Evolutionary conservation across 257 asterid species (phyloP), one percentile per base, ranked within the genome.

Genomic region (Solanum paucissectum): DNA sequence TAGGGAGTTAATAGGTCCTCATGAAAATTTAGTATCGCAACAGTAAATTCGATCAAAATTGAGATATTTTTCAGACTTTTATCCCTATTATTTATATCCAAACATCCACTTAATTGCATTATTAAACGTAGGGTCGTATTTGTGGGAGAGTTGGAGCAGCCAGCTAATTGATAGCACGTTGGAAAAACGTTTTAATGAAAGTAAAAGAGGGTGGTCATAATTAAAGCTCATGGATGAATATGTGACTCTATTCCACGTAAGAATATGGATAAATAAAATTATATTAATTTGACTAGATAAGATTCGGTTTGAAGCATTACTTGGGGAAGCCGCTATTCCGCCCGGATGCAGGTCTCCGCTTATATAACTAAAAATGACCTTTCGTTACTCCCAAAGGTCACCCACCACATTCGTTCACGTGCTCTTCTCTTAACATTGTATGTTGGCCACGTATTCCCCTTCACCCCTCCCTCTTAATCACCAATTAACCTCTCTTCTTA

Each of bases 311-410:
- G 62, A 55, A 55, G 64, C 21, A 21, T 8, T 66, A 69, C 66
- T 16, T 81, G 85, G 33, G 64, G 76, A 46, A 83, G 88, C 16
- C 68, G 92, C 91, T 90, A 89, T 91, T 87, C 90, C 75, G 34
- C 83, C 82, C 84, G 87, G 87, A 85, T 25, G 21, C 90, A 25
- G 79, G 89, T 93, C 89, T 95, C 96, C 91, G 87, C 94, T 66
- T 84, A 29, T 58, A 71, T 36, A 44, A 76, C 33, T 12, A 5
- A 20, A 29, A 71, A 27, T 88, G 93, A 9, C 98, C 89, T 76
- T 93, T 88, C 87, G 87, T 23, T 60, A 84, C 81, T 38, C 82
- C 87, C n/a, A 92, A 93, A 49, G 90, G 98, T 29, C 95, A 90
- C 1, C 58, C 95, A 89, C 1, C 64, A 4, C 37, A 40, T 77